Percentiles rank a stretch among this genome's conserved stretches.
phyloP scores from a whole-genome alignment of 192 early-diverging fungal species.

The Backusella parvicylindrica region DNA sequence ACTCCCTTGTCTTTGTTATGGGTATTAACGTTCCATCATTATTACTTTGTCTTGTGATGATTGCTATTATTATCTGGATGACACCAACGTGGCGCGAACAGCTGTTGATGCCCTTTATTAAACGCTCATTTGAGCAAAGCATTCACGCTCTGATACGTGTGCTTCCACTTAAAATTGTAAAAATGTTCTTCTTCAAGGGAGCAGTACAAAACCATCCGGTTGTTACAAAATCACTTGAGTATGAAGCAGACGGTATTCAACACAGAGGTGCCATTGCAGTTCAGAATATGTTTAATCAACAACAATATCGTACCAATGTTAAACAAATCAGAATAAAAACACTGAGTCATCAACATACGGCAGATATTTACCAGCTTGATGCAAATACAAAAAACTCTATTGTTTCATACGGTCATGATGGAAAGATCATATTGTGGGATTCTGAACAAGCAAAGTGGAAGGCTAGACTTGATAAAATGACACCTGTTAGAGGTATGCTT shows the following conservation, averaged over 20 bases:
- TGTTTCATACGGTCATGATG: slow-evolving; percentile 29
- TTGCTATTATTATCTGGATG: slow-evolving; percentile 26
- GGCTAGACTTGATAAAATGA: slow-evolving; percentile 25
- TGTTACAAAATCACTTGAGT: slow-evolving; percentile 8
- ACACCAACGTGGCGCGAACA: slow-evolving; percentile 14
- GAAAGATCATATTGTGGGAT: slow-evolving; percentile 31
- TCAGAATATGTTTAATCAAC: slow-evolving; percentile 15
- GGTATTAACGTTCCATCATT: slow-evolving; percentile 26
- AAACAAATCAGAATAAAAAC: slow-evolving; percentile 19
- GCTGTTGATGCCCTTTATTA: slow-evolving; percentile 16
- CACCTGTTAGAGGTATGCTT: neutral
- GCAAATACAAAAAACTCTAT: slow-evolving; percentile 22
- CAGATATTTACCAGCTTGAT: slow-evolving; percentile 22
- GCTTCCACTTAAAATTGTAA: neutral
- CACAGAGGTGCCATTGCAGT: slow-evolving; percentile 24
- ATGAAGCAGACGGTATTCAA: slow-evolving; percentile 16
- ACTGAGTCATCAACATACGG: slow-evolving; percentile 17
- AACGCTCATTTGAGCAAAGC: neutral
- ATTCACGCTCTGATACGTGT: neutral
- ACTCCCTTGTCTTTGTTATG: neutral
- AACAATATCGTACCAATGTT: slow-evolving; percentile 4
- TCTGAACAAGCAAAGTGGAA: slow-evolving; percentile 17
- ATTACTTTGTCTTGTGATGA: slow-evolving; percentile 20
- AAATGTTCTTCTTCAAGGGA: neutral
- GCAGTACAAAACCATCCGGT: neutral